Base-by-base conservation (phyloP, 1,284 basidiomycete species). In the Mycena sp. region DNA sequence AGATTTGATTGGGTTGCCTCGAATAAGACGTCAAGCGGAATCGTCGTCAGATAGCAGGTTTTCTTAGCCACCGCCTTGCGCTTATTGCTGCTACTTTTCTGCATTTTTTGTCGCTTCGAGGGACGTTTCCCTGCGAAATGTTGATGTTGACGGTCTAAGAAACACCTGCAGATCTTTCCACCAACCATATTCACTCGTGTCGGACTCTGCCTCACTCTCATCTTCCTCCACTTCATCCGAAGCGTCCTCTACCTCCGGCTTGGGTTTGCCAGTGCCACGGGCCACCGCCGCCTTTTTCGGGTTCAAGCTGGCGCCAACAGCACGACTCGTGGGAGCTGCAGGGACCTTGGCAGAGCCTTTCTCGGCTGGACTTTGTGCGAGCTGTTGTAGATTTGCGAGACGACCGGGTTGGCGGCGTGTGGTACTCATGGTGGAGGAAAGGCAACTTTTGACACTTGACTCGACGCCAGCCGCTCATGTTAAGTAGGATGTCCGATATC, bases 11-110 rank as follows among this genome's bases (percentile, higher is more conserved):
- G 21, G 11, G 3, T 35, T 49, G 60, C 63, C 63, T 65, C 58
- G 10, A 41, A 35, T n/a, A 65, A 25, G 11, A 65, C 37, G 37
- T 65, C 58, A 0, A 61, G 58, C 23, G 58, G 54, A 30, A 65
- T 48, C 6, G 49, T 26, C 7, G 35, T 52, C 7, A 65, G 25
- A 17, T 49, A 17, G 25, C 58, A 61, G 7, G 52, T 57, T 19
- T 41, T 53, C 16, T 57, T 17, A 11, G 3, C n/a, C 2, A 40
- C 11, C 10, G 30, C 16, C 48, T 56, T 56, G 10, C 38, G 46
- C 38, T 43, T 51, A 29, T 35, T 17, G 26, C 28, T 56, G 14
- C 41, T 28, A 17, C 40, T 3, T 14, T 50, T 60, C 2, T 25
- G 40, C 23, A 37, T 14, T 32, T 61, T 61, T 30, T 48, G 58